phyloP scores from a whole-genome alignment of 768 basidiomycete species.

The Tephrocybe sp. region DNA sequence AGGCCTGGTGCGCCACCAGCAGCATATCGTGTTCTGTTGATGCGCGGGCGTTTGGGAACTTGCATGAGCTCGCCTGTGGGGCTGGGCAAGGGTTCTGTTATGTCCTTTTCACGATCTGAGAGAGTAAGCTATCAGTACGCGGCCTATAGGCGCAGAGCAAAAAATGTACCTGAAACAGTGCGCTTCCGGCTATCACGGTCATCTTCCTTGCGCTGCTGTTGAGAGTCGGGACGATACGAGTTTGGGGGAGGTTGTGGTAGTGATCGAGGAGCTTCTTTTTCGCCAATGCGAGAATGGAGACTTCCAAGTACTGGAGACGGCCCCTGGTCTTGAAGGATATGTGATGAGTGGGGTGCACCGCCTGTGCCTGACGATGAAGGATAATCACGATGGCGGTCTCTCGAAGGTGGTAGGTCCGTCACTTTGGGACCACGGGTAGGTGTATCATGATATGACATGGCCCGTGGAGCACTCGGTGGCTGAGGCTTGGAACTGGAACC shows the following conservation, averaged over 20 bases:
- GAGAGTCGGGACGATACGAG: constrained; percentile 43
- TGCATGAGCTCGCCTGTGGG: constrained; percentile 37
- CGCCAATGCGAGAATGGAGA: constrained; percentile 55
- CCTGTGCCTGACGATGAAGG: constrained; percentile 24
- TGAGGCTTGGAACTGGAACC: constrained; percentile 34
- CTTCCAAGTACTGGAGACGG: constrained; percentile 25
- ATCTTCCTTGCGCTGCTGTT: constrained; percentile 49
- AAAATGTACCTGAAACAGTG: constrained; percentile 61
- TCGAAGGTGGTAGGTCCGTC: constrained; percentile 32
- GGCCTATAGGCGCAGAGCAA: not conserved
- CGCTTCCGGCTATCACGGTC: constrained; percentile 71
- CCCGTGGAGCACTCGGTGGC: constrained; percentile 62
- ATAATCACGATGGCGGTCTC: constrained; percentile 50
- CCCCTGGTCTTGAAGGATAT: constrained; percentile 21
- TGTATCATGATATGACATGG: constrained; percentile 54
- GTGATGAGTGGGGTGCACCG: constrained; percentile 16
- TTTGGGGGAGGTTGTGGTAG: constrained; percentile 38
- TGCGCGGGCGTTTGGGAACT: constrained; percentile 58
- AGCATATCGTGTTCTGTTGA: constrained; percentile 52
- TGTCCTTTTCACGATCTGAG: constrained; percentile 65
- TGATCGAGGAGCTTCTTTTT: constrained; percentile 45
- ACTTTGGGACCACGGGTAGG: constrained; percentile 35
- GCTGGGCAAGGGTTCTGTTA: constrained; percentile 31
- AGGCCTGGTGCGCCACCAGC: constrained; percentile 28
- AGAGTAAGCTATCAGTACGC: constrained; percentile 5